These are phyloP conservation scores for Cucumis cinereus DNA, from an alignment of 306 rosid genomes.

Conservation along the genomic window DNA sequence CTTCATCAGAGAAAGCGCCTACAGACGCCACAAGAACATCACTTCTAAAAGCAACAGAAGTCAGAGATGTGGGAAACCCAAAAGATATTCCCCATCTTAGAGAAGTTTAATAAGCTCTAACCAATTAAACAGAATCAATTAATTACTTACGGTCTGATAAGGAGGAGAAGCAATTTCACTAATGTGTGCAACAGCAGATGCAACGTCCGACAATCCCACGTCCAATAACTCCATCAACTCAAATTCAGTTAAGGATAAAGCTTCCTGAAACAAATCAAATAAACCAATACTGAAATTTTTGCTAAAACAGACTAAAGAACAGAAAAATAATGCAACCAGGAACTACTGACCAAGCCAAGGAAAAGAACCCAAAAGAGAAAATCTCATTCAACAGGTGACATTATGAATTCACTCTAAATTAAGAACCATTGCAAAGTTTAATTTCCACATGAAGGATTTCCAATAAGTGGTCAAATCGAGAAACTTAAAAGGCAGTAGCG, in stretches of 20 bases:
- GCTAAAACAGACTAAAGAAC: background rate
- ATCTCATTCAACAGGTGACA: background rate
- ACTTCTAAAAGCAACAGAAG: slow-evolving; percentile 10
- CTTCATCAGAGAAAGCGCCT: slow-evolving; percentile 66
- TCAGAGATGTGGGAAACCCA: background rate
- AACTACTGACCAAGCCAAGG: background rate
- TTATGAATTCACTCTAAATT: background rate
- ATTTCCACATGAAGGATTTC: background rate
- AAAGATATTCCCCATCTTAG: background rate
- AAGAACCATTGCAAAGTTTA: background rate
- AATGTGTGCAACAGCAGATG: slow-evolving; percentile 52
- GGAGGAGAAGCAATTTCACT: slow-evolving; percentile 83
- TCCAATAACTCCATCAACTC: slow-evolving; percentile 79
- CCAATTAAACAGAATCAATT: background rate
- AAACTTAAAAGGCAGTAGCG: background rate
- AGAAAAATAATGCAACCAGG: background rate
- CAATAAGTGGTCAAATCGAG: background rate
- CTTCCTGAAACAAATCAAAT: slow-evolving; percentile 41
- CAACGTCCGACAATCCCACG: slow-evolving; percentile 58
- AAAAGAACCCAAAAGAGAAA: background rate
- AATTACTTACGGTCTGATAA: slow-evolving; percentile 51
- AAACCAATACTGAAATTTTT: background rate
- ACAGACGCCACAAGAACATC: slow-evolving; percentile 15
- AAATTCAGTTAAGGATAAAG: slow-evolving; percentile 63
- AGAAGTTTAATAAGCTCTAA: background rate